Base-by-base conservation (phyloP, 805 yeast species). In the Myxozyma vanderwaltii region DNA sequence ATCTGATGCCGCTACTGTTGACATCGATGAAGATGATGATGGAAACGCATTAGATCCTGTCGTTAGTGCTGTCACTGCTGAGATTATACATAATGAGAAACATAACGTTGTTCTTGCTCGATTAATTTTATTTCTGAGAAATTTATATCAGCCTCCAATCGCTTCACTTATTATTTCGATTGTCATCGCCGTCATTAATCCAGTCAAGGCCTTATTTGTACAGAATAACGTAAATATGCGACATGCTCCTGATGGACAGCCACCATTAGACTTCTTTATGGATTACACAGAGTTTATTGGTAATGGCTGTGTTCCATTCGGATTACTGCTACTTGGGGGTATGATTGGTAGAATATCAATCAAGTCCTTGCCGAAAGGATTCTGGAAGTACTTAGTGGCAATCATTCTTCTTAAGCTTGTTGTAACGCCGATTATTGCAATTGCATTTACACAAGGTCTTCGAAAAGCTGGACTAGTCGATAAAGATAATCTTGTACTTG, bases 261-360 rank as follows among this genome's bases (percentile, higher is more conserved):
- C 97, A 0, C 91, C 95, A 0, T 76, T 92, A 31, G 89, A 89
- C 36, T 91, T 91, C 64, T 56, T 91, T 4, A 88, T 92, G 83
- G 96, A 92, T 70, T 83, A 86, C 64, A 79, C 92, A 0, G 70
- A 82, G 1, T 92, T 92, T 70, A 76, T 92, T 6, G 96, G 96
- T 0, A 83, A 83, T 27, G 97, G 97, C 0, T 83, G 88, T 51
- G 96, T 92, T 35, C 98, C 97, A 0, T 73, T 89, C 58, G 98
- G 97, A 0, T 76, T 92, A 61, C 71, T 89, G 46, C 69, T 92
- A 59, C 73, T 92, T 29, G 98, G 98, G 1, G 96, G 92, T 17
- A 90, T 96, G 1, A 83, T 92, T 43, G 88, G 96, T 0, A 76
- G 97, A 49, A 78, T 92, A 52, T 75, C 82, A 62, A 72, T 91